Conservation (phyloP, 257 asterid species). For the Fraxinus cuspidata region DNA sequence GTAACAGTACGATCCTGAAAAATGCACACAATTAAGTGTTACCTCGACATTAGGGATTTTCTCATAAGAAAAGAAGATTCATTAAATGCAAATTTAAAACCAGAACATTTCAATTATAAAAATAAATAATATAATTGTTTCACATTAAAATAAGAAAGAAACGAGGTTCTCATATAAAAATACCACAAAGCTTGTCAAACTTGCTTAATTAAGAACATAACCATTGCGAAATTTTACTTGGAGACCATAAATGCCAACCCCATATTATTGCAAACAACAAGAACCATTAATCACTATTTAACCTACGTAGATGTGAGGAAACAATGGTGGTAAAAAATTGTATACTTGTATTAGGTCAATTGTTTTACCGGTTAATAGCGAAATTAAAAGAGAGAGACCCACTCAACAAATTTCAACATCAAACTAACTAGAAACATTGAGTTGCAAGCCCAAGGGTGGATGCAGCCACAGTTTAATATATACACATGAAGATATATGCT, state of each 20-base stretch:
- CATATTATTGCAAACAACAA: background rate
- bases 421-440: background rate
- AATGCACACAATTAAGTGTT: background rate
- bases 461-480: background rate
- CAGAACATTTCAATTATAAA: background rate
- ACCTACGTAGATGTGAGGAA: slow-evolving; percentile 1
- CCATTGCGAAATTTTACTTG: background rate
- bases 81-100: background rate
- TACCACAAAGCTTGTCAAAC: background rate
- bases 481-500: background rate
- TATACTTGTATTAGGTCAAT: slow-evolving; percentile 1
- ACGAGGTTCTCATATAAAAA: background rate
- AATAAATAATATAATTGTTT: slow-evolving; percentile 1
- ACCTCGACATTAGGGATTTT: slow-evolving; percentile 8
- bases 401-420: background rate
- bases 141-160: slow-evolving; percentile 1
- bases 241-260: background rate
- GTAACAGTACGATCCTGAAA: slow-evolving; percentile 57
- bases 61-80: background rate
- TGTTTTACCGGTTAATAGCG: background rate
- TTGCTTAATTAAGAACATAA: background rate
- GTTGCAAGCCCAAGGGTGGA: slow-evolving; percentile 7
- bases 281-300: background rate
- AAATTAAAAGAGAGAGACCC: background rate
- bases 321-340: background rate